Evolutionary conservation across 768 basidiomycete genomes (phyloP), one percentile per base, ranked within the genome.

Genomic region (Phaffia australis): DNA sequence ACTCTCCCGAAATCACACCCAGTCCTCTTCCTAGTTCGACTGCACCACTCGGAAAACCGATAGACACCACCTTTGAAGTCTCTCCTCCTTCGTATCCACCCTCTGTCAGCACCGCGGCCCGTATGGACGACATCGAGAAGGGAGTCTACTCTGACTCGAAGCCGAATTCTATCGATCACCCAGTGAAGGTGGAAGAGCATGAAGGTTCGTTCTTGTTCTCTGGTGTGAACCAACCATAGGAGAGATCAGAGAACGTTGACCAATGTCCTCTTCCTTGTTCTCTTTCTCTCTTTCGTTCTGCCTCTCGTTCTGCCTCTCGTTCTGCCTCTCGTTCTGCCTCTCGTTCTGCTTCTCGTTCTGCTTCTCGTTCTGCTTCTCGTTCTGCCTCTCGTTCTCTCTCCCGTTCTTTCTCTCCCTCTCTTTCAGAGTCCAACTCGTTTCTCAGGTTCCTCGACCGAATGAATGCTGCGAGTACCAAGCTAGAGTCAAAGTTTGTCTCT

Each of bases 401-500:
- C 30, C 63, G 25, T 16, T 47, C 14, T 21, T 15, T 25, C 18
- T 27, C 58, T n/a, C 51, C 23, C 7, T 54, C 29, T 48, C 54
- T 16, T 18, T 8, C 64, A 56, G 48, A 65, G 49, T 14, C 56
- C 1, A 47, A 50, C 64, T 64, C 63, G 50, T 35, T 51, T 27
- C 56, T 54, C 23, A 14, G 30, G 1, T 21, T 27, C 30, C 50
- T 60, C 23, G 64, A 65, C 23, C 32, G 47, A 23, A 46, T 59
- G 15, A 52, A 65, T 23, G 30, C 29, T n/a, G 57, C 42, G 58
- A 49, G 57, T 16, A n/a, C 56, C 15, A 51, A 46, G 32, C 64
- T 65, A 27, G 64, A 65, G 58, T 48, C 48, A n/a, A 65, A 59
- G 64, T 50, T 51, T 1, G 64, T 65, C 30, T 27, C 56, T 58